Evolutionary conservation across 2,329 filamentous ascomycete species (phyloP).

Genomic region (Ophiostoma angusticollis): DNA sequence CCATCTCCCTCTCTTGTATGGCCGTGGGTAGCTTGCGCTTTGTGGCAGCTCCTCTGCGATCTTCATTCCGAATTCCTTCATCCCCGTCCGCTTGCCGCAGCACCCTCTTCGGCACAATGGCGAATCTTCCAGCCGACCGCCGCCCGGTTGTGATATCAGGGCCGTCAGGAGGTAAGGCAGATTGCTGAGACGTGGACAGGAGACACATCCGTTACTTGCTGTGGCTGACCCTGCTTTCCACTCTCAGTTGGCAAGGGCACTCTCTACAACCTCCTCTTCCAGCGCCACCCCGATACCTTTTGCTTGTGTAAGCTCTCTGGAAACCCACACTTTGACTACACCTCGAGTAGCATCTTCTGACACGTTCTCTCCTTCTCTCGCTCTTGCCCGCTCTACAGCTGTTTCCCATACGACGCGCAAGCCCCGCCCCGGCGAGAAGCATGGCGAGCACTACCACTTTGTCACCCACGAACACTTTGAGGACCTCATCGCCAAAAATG

Average conservation of each 20-base stretch:
- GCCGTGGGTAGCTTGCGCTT: too few species aligned
- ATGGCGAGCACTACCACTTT: conserved; percentile 76
- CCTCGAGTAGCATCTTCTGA: too few species aligned
- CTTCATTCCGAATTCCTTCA: too few species aligned
- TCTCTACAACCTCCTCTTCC: conserved; percentile 59
- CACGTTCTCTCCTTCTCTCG: conserved; percentile 13
- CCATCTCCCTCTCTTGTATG: too few species aligned
- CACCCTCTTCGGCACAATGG: conserved; percentile 8
- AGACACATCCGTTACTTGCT: not conserved
- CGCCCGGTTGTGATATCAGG: conserved; percentile 68
- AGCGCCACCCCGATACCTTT: conserved; percentile 18
- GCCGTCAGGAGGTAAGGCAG: conserved; percentile 46
- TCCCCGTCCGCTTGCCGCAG: too few species aligned
- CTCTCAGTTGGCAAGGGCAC: conserved; percentile 60
- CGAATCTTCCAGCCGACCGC: conserved; percentile 31
- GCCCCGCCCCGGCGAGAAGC: conserved; percentile 60
- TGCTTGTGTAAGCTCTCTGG: conserved; percentile 22
- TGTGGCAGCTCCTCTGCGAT: too few species aligned
- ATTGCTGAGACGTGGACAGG: too few species aligned
- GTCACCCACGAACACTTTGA: conserved; percentile 54
- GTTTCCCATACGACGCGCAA: conserved; percentile 68
- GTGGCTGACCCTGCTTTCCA: not conserved
- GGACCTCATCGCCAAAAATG: conserved; percentile 50
- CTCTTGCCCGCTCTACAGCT: conserved; percentile 15
- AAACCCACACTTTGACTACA: too few species aligned